Evolutionary conservation across 1,284 basidiomycete genomes (phyloP), one percentile per base, ranked within the genome.

Genomic region (Leccinum pachyderme): DNA sequence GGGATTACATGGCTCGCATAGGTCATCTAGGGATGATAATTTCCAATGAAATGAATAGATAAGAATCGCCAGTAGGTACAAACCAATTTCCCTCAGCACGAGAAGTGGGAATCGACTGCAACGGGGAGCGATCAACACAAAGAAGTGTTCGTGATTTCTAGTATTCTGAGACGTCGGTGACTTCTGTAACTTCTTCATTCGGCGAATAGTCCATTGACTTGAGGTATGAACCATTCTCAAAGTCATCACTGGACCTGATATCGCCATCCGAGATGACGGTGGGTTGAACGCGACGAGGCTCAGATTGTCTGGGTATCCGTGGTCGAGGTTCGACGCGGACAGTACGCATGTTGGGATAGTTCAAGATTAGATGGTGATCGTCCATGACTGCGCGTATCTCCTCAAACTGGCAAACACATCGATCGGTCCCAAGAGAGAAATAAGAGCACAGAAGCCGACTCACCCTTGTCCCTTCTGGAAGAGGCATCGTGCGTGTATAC

Each of bases 291-390:
- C 59, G 62, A 56, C 68, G 68, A 47, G 67, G 64, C 35, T 72
- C 71, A 45, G 59, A 45, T 49, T 67, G 66, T 47, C 60, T 64
- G 46, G 51, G 28, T 48, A 52, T 52, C 43, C 60, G 56, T 31
- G 56, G 56, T 44, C 70, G 68, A 32, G 71, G 70, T 56, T 82
- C 81, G 35, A 80, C 76, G 61, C 78, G 73, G 57, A 78, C 73
- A 44, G 76, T 80, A 51, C 80, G 80, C 75, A 82, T 78, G 63
- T 85, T 87, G 41, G 86, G 86, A 61, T 87, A 87, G 64, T 80
- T 80, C 61, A 89, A 68, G 56, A 78, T 78, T 39, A 89, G 75
- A 57, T 74, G 76, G 58, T 76, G 77, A 57, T 78, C 79, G 56
- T 82, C 81, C 76, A 83, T 82, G 22, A 80, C 77, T 11, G 85